phyloP scores from a whole-genome alignment of 495 filamentous ascomycete species.

The Thermochaetoides thermophila region DNA sequence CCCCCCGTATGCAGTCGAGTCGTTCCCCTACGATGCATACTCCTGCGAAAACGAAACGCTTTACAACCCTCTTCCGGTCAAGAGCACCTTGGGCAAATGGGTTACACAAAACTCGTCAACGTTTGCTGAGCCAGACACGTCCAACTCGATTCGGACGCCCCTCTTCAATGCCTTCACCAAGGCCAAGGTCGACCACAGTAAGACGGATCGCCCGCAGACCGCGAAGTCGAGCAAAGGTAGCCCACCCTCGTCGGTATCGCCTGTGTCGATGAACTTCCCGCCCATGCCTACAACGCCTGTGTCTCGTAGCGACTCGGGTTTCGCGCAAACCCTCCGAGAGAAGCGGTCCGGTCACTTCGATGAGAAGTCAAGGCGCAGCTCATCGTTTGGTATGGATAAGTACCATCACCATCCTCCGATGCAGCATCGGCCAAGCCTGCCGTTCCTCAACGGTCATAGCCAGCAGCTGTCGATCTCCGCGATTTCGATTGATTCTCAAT shows the following conservation, averaged over 20 bases:
- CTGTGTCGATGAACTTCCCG: conserved; percentile 66
- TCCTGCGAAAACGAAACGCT: conserved; percentile 71
- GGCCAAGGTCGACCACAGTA: conserved; percentile 48
- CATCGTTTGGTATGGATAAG: conserved; percentile 72
- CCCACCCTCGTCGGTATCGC: conserved; percentile 76
- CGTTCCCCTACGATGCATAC: conserved; percentile 79
- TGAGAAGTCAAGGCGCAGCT: conserved; percentile 66
- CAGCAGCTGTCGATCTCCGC: conserved; percentile 75
- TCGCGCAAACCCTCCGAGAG: conserved; percentile 72
- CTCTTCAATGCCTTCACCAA: conserved; percentile 89
- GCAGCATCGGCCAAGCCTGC: conserved; percentile 60
- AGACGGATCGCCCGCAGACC: conserved; percentile 64
- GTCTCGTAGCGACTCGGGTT: conserved; percentile 82
- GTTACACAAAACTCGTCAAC: conserved; percentile 76
- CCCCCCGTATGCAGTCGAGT: conserved; percentile 84
- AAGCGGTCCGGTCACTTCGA: conserved; percentile 95
- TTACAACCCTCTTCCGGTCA: conserved; percentile 52
- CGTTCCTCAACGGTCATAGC: conserved; percentile 64
- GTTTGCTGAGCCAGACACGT: conserved; percentile 55
- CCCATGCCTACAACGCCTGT: conserved; percentile 56
- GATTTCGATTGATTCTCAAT: conserved; percentile 56
- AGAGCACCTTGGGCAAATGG: conserved; percentile 65
- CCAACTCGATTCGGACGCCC: conserved; percentile 24
- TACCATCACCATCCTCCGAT: conserved; percentile 42
- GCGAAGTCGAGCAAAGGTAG: conserved; percentile 61